Percentiles rank a stretch among this genome's conserved stretches.
Conservation (phyloP, 73 alveolate genomes). For the Tetrahymena malaccensis region DNA sequence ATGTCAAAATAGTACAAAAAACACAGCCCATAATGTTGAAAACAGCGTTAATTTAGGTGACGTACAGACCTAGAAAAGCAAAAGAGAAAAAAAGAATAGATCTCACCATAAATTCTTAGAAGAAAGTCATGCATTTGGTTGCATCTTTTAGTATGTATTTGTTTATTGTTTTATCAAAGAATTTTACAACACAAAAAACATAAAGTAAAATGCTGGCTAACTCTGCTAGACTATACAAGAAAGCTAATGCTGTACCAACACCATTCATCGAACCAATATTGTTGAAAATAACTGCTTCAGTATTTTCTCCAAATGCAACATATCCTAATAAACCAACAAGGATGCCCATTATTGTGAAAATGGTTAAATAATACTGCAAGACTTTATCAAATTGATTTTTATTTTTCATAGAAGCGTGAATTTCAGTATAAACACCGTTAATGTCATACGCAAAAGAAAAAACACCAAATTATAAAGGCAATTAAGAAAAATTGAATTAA, state of each 20-base stretch:
- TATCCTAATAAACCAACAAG: not conserved
- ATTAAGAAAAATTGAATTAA: not conserved
- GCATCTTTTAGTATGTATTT: not conserved
- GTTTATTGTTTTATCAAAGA: not conserved
- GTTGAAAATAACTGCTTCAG: not conserved
- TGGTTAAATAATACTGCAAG: not conserved
- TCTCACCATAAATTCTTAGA: not conserved
- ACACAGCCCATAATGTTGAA: not conserved
- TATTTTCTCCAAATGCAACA: not conserved
- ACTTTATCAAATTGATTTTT: not conserved
- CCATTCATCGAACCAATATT: not conserved
- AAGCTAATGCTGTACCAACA: not conserved
- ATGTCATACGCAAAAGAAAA: not conserved
- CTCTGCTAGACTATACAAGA: not conserved
- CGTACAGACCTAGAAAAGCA: not conserved
- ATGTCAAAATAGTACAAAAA: not conserved
- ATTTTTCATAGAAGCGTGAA: not conserved
- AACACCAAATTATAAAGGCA: not conserved
- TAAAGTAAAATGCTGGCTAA: not conserved
- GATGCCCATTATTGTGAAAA: not conserved
- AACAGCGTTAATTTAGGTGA: not conserved
- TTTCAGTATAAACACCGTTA: not conserved
- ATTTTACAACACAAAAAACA: not conserved
- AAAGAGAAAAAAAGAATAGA: not conserved
- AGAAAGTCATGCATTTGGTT: not conserved